Evolutionary conservation across 305 asterid genomes (phyloP), one percentile per base, ranked within the genome.

Genomic region (Fraxinus albicans): DNA sequence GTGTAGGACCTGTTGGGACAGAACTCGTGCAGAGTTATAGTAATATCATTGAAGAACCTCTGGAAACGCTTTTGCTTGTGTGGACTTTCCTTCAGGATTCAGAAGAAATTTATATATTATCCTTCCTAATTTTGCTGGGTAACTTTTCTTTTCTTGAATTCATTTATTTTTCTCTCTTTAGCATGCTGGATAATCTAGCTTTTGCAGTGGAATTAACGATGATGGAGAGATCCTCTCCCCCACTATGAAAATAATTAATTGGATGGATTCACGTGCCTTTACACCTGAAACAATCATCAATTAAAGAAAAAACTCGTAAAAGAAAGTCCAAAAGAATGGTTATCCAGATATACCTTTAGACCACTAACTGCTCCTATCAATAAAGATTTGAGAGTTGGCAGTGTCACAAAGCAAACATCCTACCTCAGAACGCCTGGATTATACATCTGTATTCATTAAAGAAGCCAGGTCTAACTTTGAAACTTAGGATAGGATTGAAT

Each of bases 371-470:
- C 4, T 55, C 65, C 21, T 55, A n/a, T 4, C 23, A 55, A 55
- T 55, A 55, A 55, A 55, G 65, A 4, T 55, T 42, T 78, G 23
- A 42, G 10, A 27, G 8, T 19, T 5, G 81, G 23, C 42, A 74
- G 29, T 73, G 58, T 82, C 84, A 82, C 19, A 82, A 85, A 76
- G 77, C 72, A 53, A 58, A 58, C 21, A 82, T 36, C 69, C 79
- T 81, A 77, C 63, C 63, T 79, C 69, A 27, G 40, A 72, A 82
- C 7, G 82, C 47, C 31, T 27, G 50, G 21, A 42, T 42, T 23
- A 69, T 34, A 80, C 77, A 69, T 69, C 31, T 69, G 76, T 25
- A 12, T 4, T 40, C 77, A 67, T 34, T 67, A 55, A 79, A 79
- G 36, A 10, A 15, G 70, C 50, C 27, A 36, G 4, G 34, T 31